Evolutionary conservation across 768 basidiomycete genomes (phyloP).

Genomic region (Candolleomyces eurysporus): DNA sequence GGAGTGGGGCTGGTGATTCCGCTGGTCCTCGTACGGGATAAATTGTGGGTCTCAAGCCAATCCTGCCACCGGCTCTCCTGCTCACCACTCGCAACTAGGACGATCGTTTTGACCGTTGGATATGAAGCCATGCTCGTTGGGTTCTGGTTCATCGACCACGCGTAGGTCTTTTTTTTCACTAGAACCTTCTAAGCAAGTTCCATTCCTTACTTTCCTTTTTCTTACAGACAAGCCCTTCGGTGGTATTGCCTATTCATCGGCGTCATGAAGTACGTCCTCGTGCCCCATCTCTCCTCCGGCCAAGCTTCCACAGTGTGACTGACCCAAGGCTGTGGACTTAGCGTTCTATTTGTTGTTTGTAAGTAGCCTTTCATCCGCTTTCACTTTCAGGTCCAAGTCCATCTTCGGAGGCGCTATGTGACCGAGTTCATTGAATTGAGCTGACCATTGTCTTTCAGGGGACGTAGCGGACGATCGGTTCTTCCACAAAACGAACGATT

Average conservation of each 20-base stretch:
- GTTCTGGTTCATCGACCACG: constrained; percentile 95
- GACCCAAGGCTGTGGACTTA: constrained; percentile 22
- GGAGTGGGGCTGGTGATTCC: constrained; percentile 86
- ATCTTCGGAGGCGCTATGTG: too few species aligned
- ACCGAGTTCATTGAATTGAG: not conserved
- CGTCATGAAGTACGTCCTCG: constrained; percentile 69
- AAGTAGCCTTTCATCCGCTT: constrained; percentile 22
- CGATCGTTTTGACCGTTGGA: constrained; percentile 75
- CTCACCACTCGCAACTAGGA: constrained; percentile 45
- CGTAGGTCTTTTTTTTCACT: constrained; percentile 47
- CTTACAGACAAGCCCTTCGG: constrained; percentile 66
- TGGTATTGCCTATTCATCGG: constrained; percentile 85
- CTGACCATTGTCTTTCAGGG: constrained; percentile 47
- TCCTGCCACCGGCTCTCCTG: not conserved
- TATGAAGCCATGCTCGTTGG: constrained; percentile 88
- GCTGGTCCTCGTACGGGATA: constrained; percentile 82
- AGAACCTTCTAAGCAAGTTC: not conserved
- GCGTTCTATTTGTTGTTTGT: constrained; percentile 88
- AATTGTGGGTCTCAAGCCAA: constrained; percentile 64
- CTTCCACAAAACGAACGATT: constrained; percentile 92
- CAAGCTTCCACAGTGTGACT: not conserved
- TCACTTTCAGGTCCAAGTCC: too few species aligned
- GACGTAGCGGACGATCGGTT: constrained; percentile 93
- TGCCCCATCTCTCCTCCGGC: not conserved
- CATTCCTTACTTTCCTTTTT: not conserved